Conservation (phyloP, 2,329 filamentous ascomycete species). For the Fusarium liriodendri region DNA sequence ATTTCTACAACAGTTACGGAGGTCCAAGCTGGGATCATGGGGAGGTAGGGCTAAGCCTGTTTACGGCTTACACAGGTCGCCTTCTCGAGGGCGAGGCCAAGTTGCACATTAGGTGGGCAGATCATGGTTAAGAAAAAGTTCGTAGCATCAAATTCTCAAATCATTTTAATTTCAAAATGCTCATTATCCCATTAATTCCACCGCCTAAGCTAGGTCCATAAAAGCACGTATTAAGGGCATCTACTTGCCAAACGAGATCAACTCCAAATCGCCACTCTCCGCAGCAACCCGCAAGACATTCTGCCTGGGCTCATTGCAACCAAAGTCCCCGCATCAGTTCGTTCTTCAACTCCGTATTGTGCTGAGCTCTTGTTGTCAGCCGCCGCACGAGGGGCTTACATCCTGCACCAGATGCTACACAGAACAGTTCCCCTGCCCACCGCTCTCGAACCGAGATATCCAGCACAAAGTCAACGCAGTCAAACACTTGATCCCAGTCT, state of each 20-base stretch:
- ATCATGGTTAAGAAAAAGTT: neutral
- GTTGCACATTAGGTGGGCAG: neutral
- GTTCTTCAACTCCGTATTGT: neutral
- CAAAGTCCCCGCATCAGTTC: neutral
- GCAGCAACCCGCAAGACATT: neutral
- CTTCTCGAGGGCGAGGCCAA: neutral
- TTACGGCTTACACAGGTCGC: too few relatives aligned
- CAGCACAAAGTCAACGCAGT: neutral
- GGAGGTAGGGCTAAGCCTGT: too few relatives aligned
- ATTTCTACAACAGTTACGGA: too few relatives aligned
- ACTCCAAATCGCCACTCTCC: neutral
- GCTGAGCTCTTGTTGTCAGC: neutral
- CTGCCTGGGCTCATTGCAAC: neutral
- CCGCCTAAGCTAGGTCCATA: neutral
- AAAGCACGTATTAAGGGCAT: neutral
- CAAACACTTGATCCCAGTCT: slow-evolving; percentile 2
- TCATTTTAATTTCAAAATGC: neutral
- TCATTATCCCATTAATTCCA: neutral
- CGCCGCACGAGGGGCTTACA: slow-evolving; percentile 38
- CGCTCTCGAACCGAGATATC: slow-evolving; percentile 38
- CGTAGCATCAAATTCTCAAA: neutral
- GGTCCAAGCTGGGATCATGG: too few relatives aligned
- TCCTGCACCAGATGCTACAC: slow-evolving; percentile 35
- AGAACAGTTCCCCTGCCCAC: slow-evolving; percentile 42
- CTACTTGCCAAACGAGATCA: neutral